Evolutionary conservation across 345 rosid species (phyloP).

Genomic region (Erysimum cheiranthoides): DNA sequence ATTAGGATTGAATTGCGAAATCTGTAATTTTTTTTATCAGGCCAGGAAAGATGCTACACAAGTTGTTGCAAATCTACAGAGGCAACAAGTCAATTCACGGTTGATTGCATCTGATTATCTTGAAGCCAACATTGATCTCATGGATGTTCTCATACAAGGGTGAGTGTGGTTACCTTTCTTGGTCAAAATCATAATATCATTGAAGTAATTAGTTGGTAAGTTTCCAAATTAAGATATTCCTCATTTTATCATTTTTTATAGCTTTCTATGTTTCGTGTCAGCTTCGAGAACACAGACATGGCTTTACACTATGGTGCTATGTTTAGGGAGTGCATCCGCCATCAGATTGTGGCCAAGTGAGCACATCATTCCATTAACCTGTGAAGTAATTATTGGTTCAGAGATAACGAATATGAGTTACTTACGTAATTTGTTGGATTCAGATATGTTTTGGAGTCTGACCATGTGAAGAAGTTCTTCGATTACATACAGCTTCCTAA

Average conservation of each 20-base stretch:
- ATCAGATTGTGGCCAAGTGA: conserved; percentile 94
- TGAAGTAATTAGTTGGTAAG: background rate
- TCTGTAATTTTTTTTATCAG: conserved; percentile 52
- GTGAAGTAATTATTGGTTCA: background rate
- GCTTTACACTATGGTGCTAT: conserved; percentile 98
- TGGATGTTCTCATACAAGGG: conserved; percentile 82
- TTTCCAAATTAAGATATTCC: conserved; percentile 6
- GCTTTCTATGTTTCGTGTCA: conserved; percentile 47
- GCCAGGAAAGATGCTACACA: conserved; percentile 97
- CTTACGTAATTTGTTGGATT: conserved; percentile 22
- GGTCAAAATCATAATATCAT: background rate
- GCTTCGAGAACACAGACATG: conserved; percentile 84
- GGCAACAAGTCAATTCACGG: conserved; percentile 90
- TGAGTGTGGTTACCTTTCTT: conserved; percentile 40
- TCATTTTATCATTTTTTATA: conserved; percentile 1
- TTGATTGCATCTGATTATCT: conserved; percentile 94
- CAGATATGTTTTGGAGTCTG: conserved; percentile 92
- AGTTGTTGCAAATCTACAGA: conserved; percentile 95
- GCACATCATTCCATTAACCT: background rate
- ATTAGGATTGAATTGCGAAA: background rate
- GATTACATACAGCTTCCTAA: conserved; percentile 93
- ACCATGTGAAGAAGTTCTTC: conserved; percentile 87
- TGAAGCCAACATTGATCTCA: conserved; percentile 83
- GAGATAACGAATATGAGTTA: background rate
- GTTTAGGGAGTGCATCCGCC: conserved; percentile 98